Conservation (phyloP, 2,329 filamentous ascomycete species). For the Talaromyces sp. region DNA sequence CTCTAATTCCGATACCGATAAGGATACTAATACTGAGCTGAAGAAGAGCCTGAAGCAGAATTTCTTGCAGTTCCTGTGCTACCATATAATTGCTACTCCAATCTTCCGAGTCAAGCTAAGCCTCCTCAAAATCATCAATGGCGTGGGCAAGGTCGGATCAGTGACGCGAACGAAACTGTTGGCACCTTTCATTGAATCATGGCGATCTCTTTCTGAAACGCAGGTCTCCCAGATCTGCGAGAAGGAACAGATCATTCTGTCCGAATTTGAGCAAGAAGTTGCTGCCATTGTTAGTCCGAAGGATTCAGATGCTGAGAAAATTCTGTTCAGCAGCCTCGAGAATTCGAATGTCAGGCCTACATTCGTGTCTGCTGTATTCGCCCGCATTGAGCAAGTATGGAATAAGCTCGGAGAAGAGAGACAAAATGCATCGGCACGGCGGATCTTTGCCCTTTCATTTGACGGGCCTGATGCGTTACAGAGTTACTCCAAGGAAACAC, state of each 20-base stretch:
- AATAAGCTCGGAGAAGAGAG: conserved; percentile 40
- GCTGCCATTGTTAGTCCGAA: conserved; percentile 53
- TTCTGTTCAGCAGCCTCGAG: conserved; percentile 51
- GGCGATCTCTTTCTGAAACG: conserved; percentile 56
- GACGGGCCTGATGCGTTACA: conserved; percentile 28
- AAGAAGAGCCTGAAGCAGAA: conserved; percentile 62
- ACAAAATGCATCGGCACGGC: conserved; percentile 35
- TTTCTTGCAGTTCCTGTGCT: conserved; percentile 68
- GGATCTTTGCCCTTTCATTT: conserved; percentile 42
- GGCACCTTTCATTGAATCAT: conserved; percentile 69
- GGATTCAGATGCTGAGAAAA: conserved; percentile 55
- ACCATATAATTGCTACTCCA: conserved; percentile 67
- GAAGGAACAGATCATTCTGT: conserved; percentile 46
- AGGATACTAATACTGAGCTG: conserved; percentile 48
- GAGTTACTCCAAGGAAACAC: conserved; percentile 56
- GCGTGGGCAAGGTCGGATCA: conserved; percentile 68
- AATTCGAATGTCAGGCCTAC: conserved; percentile 44
- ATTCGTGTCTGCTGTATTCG: conserved; percentile 64
- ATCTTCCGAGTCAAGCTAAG: conserved; percentile 65
- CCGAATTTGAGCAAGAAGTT: conserved; percentile 52
- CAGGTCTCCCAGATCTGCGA: conserved; percentile 52
- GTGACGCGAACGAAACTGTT: conserved; percentile 69
- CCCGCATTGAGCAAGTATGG: conserved; percentile 70
- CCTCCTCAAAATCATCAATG: conserved; percentile 68
- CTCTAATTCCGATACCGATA: conserved; percentile 25